phyloP scores from a whole-genome alignment of 2,329 filamentous ascomycete genomes.

The Fusarium clavum region DNA sequence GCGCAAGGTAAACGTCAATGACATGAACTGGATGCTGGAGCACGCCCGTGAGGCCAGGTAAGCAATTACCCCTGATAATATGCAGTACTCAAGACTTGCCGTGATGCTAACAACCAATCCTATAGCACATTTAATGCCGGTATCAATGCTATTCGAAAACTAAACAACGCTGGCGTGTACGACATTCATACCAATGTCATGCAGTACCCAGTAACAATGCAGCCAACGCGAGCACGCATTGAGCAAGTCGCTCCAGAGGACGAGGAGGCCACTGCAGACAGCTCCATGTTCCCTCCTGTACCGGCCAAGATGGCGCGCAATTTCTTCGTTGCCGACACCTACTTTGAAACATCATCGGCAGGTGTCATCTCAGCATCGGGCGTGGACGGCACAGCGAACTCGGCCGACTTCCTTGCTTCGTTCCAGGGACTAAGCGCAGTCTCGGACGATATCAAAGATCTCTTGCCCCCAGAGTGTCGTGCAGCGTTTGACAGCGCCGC shows the following conservation, averaged over 20 bases:
- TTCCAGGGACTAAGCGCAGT: constrained; percentile 74
- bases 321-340: constrained; percentile 66
- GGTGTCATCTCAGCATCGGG: constrained; percentile 59
- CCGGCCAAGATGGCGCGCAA: constrained; percentile 64
- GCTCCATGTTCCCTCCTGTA: constrained; percentile 60
- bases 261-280: constrained; percentile 47
- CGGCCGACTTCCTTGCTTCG: constrained; percentile 61
- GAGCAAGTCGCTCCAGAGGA: constrained; percentile 71
- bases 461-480: constrained; percentile 77
- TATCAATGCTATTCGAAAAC: constrained; percentile 74
- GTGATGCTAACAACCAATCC: constrained; percentile 18
- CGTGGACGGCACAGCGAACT: constrained; percentile 58
- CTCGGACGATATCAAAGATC: constrained; percentile 71
- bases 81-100: background rate
- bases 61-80: constrained; percentile 9
- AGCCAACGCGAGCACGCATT: constrained; percentile 87
- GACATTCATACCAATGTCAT: constrained; percentile 94
- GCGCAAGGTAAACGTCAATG: constrained; percentile 87
- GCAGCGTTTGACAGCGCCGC: constrained; percentile 77
- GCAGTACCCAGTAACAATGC: constrained; percentile 88
- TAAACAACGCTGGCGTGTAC: constrained; percentile 82
- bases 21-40: constrained; percentile 96
- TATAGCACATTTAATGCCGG: constrained; percentile 84
- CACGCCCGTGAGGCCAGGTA: constrained; percentile 93
- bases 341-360: constrained; percentile 63